Evolutionary conservation across 2,329 filamentous ascomycete species (phyloP), one percentile per base, ranked within the genome.

Genomic region (Rhynchosporium agropyri): DNA sequence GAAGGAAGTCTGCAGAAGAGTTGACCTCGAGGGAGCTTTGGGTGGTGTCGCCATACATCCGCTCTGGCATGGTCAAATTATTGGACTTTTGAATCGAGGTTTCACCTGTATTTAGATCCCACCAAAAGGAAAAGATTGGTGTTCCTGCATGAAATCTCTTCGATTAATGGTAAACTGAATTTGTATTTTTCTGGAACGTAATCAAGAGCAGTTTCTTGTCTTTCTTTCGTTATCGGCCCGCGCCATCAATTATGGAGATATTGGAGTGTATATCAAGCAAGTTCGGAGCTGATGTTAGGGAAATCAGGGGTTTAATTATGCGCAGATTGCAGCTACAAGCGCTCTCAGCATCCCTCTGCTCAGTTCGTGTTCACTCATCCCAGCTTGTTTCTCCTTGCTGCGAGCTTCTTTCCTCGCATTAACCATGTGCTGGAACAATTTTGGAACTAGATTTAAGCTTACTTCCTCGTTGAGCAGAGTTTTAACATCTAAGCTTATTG

Each of bases 71-170:
- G 62, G 58, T 63, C 58, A 31, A 45, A 63, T 61, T 26, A 62
- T 61, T 53, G 48, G 57, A 36, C 33, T 64, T 62, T 49, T 61
- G 57, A 63, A 61, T 64, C 53, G 59, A 66, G 62, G 57, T 50
- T 49, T 61, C 65, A 61, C 31, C 62, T 66, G 65, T 66, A 66
- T 63, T 62, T 63, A 63, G 49, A 61, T 54, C 31, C 60, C 45
- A 55, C 60, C 58, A 56, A 57, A 64, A 63, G 55, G 53, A 63
- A 20, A 64, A 40, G 50, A 53, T 58, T 60, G 62, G 60, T 50
- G 46, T 33, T 45, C 28, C 51, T 61, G 48, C 45, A 58, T 54
- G 9, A 46, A 53, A 38, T 61, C 13, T 53, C 31, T 53, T 36
- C 46, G 26, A 46, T 29, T 43, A 57, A 45, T 45, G 54, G 26